Percentiles rank a stretch among this genome's conserved stretches.
Evolutionary conservation across 106 monocot genomes (phyloP).

Genomic region (Triglochin maritima): DNA sequence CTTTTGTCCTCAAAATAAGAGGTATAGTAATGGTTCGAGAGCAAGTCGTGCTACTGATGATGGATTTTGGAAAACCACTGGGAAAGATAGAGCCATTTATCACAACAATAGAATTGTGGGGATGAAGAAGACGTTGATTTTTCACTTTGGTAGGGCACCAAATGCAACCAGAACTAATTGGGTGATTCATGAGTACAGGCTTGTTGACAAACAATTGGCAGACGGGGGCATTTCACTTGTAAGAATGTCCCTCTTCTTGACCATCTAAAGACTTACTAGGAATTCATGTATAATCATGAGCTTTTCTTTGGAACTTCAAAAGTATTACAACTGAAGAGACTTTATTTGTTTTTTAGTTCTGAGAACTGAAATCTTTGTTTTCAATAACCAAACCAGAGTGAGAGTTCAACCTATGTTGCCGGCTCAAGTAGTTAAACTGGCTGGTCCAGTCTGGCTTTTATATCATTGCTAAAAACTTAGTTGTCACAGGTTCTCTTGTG

Average conservation of each 20-base stretch:
- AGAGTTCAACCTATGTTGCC: too few relatives aligned
- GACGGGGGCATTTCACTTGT: slow-evolving; percentile 40
- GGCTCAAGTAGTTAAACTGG: too few relatives aligned
- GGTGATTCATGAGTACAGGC: slow-evolving; percentile 76
- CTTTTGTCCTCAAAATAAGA: slow-evolving; percentile 52
- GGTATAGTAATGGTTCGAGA: slow-evolving; percentile 41
- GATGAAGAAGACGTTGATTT: slow-evolving; percentile 61
- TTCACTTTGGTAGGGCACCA: slow-evolving; percentile 49
- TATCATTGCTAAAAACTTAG: too few relatives aligned
- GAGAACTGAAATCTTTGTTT: neutral
- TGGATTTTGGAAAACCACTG: slow-evolving; percentile 81
- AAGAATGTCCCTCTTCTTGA: neutral
- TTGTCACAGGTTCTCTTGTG: too few relatives aligned
- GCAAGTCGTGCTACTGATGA: slow-evolving; percentile 49
- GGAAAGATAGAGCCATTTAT: slow-evolving; percentile 38
- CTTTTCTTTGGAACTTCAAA: too few relatives aligned
- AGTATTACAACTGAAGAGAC: too few relatives aligned
- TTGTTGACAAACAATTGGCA: slow-evolving; percentile 26
- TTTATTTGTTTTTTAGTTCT: too few relatives aligned
- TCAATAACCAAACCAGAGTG: neutral
- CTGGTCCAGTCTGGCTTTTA: too few relatives aligned
- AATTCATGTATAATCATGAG: too few relatives aligned
- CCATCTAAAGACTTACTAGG: neutral
- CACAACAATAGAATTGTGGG: slow-evolving; percentile 43
- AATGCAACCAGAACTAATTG: slow-evolving; percentile 55